These are phyloP conservation scores for Kalmusia sp. DNA, from an alignment of 2,329 filamentous ascomycete species.

Conservation along the genomic window DNA sequence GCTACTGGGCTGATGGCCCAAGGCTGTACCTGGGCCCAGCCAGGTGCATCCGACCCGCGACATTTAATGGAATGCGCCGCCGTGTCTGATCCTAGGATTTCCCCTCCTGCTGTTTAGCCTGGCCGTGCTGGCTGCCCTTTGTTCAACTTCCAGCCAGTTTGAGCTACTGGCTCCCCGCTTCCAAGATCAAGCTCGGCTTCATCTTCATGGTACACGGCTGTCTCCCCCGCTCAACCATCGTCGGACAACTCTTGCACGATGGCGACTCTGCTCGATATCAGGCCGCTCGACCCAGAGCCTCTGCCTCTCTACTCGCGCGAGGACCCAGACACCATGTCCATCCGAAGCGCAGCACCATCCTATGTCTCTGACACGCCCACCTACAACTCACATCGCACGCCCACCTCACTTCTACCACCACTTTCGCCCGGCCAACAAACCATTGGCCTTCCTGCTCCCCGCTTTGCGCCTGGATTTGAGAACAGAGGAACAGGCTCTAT, in stretches of 20 bases:
- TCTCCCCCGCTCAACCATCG: no score
- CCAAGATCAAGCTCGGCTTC: background rate
- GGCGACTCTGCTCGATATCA: conserved; percentile 35
- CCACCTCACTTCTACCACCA: conserved; percentile 22
- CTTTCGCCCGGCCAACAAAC: conserved; percentile 17
- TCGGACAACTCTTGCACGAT: conserved; percentile 17
- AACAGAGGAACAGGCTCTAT: conserved; percentile 22
- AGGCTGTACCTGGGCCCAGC: conserved; percentile 19
- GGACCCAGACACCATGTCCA: conserved; percentile 72
- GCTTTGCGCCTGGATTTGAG: conserved; percentile 36
- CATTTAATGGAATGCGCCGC: conserved; percentile 20
- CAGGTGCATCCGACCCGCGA: conserved; percentile 10
- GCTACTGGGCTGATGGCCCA: background rate
- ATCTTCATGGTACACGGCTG: no score
- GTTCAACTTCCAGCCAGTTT: background rate
- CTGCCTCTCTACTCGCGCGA: conserved; percentile 38
- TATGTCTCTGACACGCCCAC: conserved; percentile 71
- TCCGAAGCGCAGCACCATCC: conserved; percentile 72
- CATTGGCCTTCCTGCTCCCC: conserved; percentile 26
- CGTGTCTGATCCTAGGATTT: background rate
- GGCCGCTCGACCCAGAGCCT: conserved; percentile 31
- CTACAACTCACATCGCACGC: conserved; percentile 62
- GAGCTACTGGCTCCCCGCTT: background rate
- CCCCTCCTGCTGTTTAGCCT: background rate
- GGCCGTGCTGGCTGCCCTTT: background rate